Evolutionary conservation across 176 grass and related monocot species (phyloP).

Genomic region (Triticum aestivum): DNA sequence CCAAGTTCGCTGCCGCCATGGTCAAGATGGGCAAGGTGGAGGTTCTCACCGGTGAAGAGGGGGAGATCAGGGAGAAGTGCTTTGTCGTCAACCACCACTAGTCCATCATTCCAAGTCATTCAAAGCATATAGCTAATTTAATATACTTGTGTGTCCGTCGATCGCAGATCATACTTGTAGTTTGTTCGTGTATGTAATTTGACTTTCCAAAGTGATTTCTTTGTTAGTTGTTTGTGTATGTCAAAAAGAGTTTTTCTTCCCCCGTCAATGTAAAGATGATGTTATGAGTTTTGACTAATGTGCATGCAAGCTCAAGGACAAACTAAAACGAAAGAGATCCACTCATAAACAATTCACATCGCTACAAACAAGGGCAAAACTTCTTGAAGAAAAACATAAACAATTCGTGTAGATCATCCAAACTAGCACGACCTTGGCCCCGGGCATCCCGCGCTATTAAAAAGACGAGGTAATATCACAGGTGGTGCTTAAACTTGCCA

Average conservation of each 20-base stretch:
- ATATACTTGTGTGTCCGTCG: not conserved
- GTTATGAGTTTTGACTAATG: not conserved
- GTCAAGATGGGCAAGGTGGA: conserved; percentile 21
- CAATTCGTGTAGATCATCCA: not conserved
- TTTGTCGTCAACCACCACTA: conserved; percentile 25
- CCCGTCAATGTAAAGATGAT: not conserved
- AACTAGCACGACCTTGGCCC: not conserved
- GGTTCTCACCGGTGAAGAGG: conserved; percentile 31
- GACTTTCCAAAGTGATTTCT: not conserved
- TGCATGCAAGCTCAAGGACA: not conserved
- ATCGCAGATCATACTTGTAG: not conserved
- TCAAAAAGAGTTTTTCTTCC: not conserved
- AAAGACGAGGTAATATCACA: not conserved
- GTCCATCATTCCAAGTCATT: not conserved
- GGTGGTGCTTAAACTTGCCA: too few relatives aligned
- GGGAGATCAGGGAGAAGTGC: conserved; percentile 45
- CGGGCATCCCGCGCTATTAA: too few relatives aligned
- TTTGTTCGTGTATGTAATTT: not conserved
- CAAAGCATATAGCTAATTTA: not conserved
- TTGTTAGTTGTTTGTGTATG: not conserved
- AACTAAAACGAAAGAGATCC: not conserved
- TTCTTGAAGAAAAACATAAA: not conserved
- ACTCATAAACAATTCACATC: not conserved
- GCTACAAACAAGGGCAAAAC: not conserved
- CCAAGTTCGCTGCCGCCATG: conserved; percentile 39